phyloP scores from a whole-genome alignment of 2,329 filamentous ascomycete genomes.

The Phialophora macrospora region DNA sequence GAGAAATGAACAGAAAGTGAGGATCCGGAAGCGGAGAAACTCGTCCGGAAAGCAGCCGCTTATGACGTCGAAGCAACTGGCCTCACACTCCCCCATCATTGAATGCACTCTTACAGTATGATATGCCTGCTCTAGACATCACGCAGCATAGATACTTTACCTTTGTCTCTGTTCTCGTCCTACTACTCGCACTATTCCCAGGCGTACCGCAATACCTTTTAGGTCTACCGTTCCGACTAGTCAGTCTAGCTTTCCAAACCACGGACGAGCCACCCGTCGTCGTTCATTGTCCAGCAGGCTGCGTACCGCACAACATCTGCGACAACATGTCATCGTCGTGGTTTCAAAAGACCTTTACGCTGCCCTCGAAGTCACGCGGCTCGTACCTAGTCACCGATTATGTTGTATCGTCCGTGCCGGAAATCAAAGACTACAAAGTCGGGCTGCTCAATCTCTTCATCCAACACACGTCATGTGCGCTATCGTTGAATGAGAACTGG shows the following conservation, averaged over 20 bases:
- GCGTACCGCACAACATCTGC: constrained; percentile 11
- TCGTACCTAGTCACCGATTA: constrained; percentile 87
- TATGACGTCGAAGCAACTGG: constrained; percentile 6
- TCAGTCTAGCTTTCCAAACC: constrained; percentile 7
- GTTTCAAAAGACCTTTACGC: constrained; percentile 82
- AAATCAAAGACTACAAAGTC: constrained; percentile 81
- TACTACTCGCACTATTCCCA: constrained; percentile 35
- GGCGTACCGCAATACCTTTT: constrained; percentile 37
- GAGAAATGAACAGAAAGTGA: background rate
- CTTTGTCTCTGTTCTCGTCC: constrained; percentile 29
- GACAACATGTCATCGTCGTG: constrained; percentile 56
- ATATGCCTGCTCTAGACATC: constrained; percentile 34
- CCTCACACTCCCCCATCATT: background rate
- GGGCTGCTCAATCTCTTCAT: constrained; percentile 88
- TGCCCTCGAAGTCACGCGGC: constrained; percentile 77
- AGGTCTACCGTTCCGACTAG: constrained; percentile 28
- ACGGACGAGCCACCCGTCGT: constrained; percentile 3
- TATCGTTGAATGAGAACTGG: constrained; percentile 92
- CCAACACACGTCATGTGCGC: constrained; percentile 90
- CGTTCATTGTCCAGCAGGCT: constrained; percentile 24
- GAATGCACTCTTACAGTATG: background rate
- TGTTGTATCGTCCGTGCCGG: constrained; percentile 72
- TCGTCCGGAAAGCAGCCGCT: background rate
- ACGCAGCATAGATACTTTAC: constrained; percentile 34
- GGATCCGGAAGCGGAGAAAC: background rate